phyloP scores from a whole-genome alignment of 106 monocot genomes.

The Allium sativum region DNA sequence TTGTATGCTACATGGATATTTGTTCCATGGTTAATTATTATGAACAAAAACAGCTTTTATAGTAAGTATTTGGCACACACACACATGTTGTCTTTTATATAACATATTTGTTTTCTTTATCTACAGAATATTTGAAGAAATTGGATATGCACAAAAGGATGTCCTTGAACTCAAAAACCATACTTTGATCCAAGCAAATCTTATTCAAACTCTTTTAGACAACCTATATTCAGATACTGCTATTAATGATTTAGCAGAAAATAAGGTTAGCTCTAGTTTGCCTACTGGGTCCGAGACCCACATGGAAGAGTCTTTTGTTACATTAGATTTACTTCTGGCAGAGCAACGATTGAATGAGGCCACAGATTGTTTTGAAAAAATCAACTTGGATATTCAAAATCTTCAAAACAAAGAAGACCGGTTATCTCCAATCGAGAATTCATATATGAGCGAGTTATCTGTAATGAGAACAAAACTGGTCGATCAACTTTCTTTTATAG shows the following conservation, averaged over 20 bases:
- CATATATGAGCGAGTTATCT: slow-evolving; percentile 19
- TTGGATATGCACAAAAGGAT: slow-evolving; percentile 15
- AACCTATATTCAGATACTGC: slow-evolving; percentile 12
- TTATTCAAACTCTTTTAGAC: slow-evolving; percentile 18
- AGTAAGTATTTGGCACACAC: too few species aligned
- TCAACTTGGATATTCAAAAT: slow-evolving; percentile 11
- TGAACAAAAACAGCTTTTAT: too few species aligned
- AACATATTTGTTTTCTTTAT: neutral
- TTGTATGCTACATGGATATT: neutral
- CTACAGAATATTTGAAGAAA: slow-evolving; percentile 41
- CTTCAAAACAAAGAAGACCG: slow-evolving; percentile 10
- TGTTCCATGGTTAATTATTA: neutral
- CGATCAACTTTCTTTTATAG: slow-evolving; percentile 23
- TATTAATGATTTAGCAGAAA: slow-evolving; percentile 2
- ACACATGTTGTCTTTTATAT: too few species aligned
- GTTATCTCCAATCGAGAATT: slow-evolving; percentile 8
- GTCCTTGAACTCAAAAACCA: slow-evolving; percentile 21
- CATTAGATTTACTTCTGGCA: slow-evolving; percentile 28
- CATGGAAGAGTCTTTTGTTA: slow-evolving; percentile 23
- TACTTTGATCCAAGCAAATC: slow-evolving; percentile 23
- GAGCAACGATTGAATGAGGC: slow-evolving; percentile 27
- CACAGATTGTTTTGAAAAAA: slow-evolving; percentile 16
- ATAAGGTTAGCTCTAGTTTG: slow-evolving; percentile 5
- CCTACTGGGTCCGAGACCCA: slow-evolving; percentile 1
- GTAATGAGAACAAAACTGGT: slow-evolving; percentile 16